Evolutionary conservation across 1,284 basidiomycete genomes (phyloP).

Genomic region (Sparassis latifolia): DNA sequence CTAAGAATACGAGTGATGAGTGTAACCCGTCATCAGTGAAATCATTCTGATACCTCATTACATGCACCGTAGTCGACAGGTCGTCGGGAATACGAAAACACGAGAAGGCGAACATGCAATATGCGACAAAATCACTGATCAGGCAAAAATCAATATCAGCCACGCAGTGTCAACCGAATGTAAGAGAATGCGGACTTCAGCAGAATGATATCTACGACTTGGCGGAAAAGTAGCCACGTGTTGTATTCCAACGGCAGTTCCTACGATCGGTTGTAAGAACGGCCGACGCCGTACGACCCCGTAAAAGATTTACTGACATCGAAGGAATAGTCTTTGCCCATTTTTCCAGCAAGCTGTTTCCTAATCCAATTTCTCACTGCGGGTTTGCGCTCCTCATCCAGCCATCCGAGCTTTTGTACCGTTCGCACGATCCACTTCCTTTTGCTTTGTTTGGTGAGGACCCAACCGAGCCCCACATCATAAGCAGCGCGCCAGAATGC

Average conservation of each 20-base stretch:
- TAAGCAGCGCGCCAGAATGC: constrained; percentile 92
- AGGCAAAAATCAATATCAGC: neutral
- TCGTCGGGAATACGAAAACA: constrained; percentile 80
- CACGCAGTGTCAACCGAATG: neutral
- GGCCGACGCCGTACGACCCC: constrained; percentile 14
- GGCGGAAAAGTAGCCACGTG: constrained; percentile 88
- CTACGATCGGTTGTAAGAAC: constrained; percentile 29
- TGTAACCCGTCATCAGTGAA: neutral
- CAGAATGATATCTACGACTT: constrained; percentile 91
- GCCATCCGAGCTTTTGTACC: constrained; percentile 79
- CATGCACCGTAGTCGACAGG: constrained; percentile 68
- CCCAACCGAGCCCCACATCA: constrained; percentile 90
- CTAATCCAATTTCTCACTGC: constrained; percentile 77
- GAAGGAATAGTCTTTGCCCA: constrained; percentile 92
- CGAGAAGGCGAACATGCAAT: constrained; percentile 92
- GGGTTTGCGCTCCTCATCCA: constrained; percentile 68
- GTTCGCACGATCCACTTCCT: constrained; percentile 87
- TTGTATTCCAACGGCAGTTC: constrained; percentile 81
- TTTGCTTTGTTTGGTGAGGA: constrained; percentile 92
- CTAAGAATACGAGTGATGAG: constrained; percentile 30
- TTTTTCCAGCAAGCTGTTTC: constrained; percentile 84
- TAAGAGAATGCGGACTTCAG: constrained; percentile 67
- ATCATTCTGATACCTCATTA: constrained; percentile 51
- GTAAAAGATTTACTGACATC: constrained; percentile 48
- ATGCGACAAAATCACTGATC: constrained; percentile 86